Evolutionary conservation across 73 alveolate species (phyloP).

Genomic region (Paramecium tetraurelia): DNA sequence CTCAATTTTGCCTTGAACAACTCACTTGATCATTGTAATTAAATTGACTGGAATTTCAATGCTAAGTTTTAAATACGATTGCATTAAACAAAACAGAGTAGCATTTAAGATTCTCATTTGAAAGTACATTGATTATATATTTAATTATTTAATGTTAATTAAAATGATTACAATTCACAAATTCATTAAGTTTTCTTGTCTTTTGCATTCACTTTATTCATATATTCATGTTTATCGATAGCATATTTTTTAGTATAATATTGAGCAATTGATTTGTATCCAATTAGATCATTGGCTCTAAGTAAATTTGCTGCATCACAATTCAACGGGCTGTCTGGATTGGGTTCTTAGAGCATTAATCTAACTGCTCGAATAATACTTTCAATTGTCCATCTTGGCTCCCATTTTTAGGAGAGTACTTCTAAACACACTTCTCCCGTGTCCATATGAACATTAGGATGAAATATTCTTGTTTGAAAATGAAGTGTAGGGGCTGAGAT

Average conservation of each 20-base stretch:
- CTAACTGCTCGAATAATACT: conserved; percentile 91
- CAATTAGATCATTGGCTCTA: conserved; percentile 87
- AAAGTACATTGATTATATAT: background rate
- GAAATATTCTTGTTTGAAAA: conserved; percentile 90
- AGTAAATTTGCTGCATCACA: conserved; percentile 95
- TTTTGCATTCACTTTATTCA: background rate
- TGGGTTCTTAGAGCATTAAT: conserved; percentile 86
- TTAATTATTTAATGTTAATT: background rate
- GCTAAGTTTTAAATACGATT: background rate
- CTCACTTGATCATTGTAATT: no score
- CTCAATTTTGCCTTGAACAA: background rate
- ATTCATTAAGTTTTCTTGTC: background rate
- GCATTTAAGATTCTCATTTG: background rate
- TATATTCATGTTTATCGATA: conserved; percentile 45
- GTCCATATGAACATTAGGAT: conserved; percentile 95
- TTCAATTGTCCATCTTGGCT: conserved; percentile 97
- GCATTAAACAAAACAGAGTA: background rate
- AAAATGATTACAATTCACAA: background rate
- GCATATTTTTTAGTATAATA: conserved; percentile 85
- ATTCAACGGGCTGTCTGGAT: conserved; percentile 97
- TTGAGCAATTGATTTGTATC: conserved; percentile 83
- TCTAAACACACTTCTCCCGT: conserved; percentile 94
- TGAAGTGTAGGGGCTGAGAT: conserved; percentile 89
- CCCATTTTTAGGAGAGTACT: conserved; percentile 90
- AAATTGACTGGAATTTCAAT: background rate